These are phyloP conservation scores for Podila epigama DNA, from an alignment of 192 early-diverging fungal species.

Conservation along the genomic window DNA sequence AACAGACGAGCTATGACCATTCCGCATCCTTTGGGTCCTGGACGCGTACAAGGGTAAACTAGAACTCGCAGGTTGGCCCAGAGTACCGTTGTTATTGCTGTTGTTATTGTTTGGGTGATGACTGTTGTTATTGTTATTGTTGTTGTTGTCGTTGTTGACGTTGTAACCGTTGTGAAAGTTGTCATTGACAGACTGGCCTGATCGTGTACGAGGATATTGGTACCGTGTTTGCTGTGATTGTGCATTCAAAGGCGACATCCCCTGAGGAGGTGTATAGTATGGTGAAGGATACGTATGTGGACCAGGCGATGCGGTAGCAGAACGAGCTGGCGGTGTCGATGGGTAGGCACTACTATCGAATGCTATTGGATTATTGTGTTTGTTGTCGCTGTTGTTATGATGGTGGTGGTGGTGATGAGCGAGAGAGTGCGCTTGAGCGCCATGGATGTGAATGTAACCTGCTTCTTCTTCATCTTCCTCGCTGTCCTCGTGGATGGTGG, in stretches of 20 bases:
- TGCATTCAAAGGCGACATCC: neutral
- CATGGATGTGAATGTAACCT: constrained; percentile 33
- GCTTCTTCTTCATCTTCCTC: constrained; percentile 45
- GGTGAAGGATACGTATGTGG: constrained; percentile 10
- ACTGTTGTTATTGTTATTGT: too few species aligned
- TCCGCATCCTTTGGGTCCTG: constrained; percentile 36
- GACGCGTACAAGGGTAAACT: constrained; percentile 40
- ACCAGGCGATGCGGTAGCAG: constrained; percentile 20
- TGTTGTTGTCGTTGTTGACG: too few species aligned
- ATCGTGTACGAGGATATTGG: constrained; percentile 36
- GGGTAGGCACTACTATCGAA: neutral
- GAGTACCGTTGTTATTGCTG: constrained; percentile 5
- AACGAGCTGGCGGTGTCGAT: constrained; percentile 11
- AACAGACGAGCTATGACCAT: constrained; percentile 34
- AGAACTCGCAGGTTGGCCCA: neutral
- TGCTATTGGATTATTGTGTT: neutral
- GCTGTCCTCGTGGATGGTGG: constrained; percentile 42
- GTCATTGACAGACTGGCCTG: constrained; percentile 4
- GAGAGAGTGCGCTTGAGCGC: neutral
- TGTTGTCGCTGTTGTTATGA: constrained; percentile 1
- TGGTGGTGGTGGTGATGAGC: constrained; percentile 7
- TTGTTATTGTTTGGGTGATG: too few species aligned
- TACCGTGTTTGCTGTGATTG: constrained; percentile 24
- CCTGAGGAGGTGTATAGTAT: constrained; percentile 24
- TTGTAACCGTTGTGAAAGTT: too few species aligned